Conservation (phyloP, 2,329 filamentous ascomycete species). For the Huntiella bhutanensis region DNA sequence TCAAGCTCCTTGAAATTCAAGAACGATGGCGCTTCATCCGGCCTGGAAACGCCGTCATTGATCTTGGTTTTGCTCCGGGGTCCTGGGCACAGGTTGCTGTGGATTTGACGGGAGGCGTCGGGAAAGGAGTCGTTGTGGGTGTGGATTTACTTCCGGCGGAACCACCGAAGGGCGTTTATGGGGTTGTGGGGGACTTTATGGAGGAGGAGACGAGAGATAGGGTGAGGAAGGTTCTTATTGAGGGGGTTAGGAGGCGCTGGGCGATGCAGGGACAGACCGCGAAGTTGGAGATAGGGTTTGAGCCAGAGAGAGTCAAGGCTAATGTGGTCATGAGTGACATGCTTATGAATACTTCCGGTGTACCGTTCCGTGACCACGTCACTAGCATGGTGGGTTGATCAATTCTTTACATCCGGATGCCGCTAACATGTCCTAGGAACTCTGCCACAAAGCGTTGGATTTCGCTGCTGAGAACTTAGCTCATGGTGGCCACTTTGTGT, state of each 20-base stretch:
- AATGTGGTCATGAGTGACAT: conserved; percentile 75
- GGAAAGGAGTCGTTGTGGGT: conserved; percentile 55
- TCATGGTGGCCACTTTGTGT: conserved; percentile 74
- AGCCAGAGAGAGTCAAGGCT: conserved; percentile 12
- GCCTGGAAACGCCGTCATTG: conserved; percentile 67
- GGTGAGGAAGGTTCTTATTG: conserved; percentile 56
- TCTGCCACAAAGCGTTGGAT: conserved; percentile 61
- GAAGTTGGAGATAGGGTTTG: conserved; percentile 10
- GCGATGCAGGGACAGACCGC: conserved; percentile 12
- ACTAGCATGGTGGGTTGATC: conserved; percentile 66
- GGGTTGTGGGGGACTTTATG: conserved; percentile 88
- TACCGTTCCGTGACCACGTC: conserved; percentile 68
- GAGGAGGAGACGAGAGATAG: conserved; percentile 53
- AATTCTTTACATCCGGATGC: conserved; percentile 1
- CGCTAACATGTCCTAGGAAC: conserved; percentile 39
- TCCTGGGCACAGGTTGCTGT: conserved; percentile 66
- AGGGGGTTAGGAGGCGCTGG: conserved; percentile 23
- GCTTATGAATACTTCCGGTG: conserved; percentile 98
- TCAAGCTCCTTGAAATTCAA: conserved; percentile 85
- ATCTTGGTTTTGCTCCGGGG: conserved; percentile 67
- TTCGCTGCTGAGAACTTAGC: conserved; percentile 76
- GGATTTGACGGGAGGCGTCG: conserved; percentile 50
- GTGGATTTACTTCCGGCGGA: conserved; percentile 89
- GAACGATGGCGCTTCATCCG: conserved; percentile 62
- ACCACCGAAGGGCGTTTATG: conserved; percentile 78